These are phyloP conservation scores for Collybia sp. DNA, from an alignment of 768 basidiomycete genomes.

Conservation along the genomic window DNA sequence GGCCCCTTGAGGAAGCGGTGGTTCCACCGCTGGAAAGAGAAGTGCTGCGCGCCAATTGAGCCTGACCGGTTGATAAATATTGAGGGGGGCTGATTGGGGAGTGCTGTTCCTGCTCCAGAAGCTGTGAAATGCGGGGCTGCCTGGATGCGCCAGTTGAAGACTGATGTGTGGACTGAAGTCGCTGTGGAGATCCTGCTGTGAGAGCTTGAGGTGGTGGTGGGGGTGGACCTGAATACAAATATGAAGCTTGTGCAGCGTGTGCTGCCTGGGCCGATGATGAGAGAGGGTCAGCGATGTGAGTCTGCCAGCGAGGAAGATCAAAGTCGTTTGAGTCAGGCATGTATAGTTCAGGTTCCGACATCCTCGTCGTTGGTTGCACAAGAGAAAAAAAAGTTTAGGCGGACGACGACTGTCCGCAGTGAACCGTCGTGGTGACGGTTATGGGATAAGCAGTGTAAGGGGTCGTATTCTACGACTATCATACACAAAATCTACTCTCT, in stretches of 20 bases:
- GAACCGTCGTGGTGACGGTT: no score
- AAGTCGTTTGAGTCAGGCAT: conserved; percentile 80
- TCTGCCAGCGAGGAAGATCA: conserved; percentile 72
- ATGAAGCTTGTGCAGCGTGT: conserved; percentile 50
- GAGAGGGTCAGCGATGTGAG: conserved; percentile 52
- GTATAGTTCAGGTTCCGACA: conserved; percentile 77
- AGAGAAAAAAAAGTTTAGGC: no score
- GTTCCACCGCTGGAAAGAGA: conserved; percentile 51
- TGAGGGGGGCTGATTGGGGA: conserved; percentile 36
- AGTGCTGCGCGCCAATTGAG: conserved; percentile 60
- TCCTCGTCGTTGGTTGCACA: conserved; percentile 22
- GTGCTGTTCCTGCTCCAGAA: conserved; percentile 62
- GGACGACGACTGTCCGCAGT: no score
- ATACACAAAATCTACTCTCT: conserved; percentile 6
- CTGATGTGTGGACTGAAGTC: conserved; percentile 48
- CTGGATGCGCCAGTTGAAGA: conserved; percentile 34
- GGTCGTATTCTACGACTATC: conserved; percentile 7
- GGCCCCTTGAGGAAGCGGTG: conserved; percentile 38
- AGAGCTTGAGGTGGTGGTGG: conserved; percentile 43
- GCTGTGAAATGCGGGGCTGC: conserved; percentile 62
- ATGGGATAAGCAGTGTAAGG: no score
- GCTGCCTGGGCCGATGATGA: conserved; percentile 40
- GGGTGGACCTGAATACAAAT: conserved; percentile 52
- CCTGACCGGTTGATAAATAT: conserved; percentile 47
- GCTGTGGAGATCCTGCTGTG: conserved; percentile 35